These are phyloP conservation scores for Inonotus obliquus DNA, from an alignment of 1,284 basidiomycete genomes.

Conservation along the genomic window DNA sequence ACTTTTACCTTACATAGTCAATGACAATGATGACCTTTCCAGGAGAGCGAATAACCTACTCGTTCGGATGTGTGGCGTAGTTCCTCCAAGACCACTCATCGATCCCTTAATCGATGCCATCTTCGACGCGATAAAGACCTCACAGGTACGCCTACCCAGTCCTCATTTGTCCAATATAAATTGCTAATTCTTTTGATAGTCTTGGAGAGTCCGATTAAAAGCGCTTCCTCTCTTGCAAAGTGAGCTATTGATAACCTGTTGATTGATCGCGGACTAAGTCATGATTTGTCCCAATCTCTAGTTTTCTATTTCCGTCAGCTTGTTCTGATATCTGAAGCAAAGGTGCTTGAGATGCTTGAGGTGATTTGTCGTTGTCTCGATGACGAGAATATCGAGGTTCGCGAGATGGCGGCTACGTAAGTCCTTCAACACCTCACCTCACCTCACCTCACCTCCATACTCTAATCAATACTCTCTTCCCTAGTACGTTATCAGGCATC, in stretches of 20 bases:
- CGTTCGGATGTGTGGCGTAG: constrained; percentile 71
- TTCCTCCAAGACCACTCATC: constrained; percentile 53
- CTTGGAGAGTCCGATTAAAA: constrained; percentile 68
- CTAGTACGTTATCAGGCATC: constrained; percentile 73
- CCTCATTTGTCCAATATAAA: constrained; percentile 4
- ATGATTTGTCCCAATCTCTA: constrained; percentile 24
- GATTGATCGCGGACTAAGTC: constrained; percentile 4
- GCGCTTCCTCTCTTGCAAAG: constrained; percentile 76
- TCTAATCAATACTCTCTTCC: neutral
- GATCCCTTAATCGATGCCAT: constrained; percentile 57
- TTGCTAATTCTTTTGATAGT: constrained; percentile 35
- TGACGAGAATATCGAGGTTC: constrained; percentile 70
- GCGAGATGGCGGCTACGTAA: constrained; percentile 72
- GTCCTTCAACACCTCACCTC: constrained; percentile 24
- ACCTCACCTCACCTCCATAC: neutral
- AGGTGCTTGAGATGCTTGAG: constrained; percentile 65
- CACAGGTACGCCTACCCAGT: constrained; percentile 50
- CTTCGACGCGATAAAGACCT: constrained; percentile 61
- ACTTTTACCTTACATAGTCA: constrained; percentile 37
- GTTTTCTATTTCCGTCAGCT: constrained; percentile 75
- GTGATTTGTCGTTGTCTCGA: constrained; percentile 67
- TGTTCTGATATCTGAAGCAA: constrained; percentile 55
- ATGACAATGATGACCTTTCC: constrained; percentile 67
- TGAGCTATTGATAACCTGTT: constrained; percentile 22
- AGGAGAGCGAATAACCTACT: constrained; percentile 53